Percentiles rank a stretch among this genome's conserved stretches.
Evolutionary conservation across 106 monocot genomes (phyloP).

Genomic region (Dendrobium officinale): DNA sequence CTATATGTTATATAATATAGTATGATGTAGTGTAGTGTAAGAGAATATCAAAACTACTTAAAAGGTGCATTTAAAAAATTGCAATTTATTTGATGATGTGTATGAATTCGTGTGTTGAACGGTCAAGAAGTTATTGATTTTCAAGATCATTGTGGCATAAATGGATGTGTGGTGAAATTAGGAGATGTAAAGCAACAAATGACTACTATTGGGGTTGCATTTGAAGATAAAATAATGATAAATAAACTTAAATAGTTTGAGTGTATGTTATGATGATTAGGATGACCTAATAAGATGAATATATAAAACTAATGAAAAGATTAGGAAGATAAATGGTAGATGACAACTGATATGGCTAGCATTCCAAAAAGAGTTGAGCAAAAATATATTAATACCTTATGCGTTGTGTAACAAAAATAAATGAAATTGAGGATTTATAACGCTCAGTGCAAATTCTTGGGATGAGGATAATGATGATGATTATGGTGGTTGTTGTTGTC

Average conservation of each 20-base stretch:
- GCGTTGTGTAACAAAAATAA: neutral
- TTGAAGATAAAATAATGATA: neutral
- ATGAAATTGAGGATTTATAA: neutral
- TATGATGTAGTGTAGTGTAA: too few species aligned
- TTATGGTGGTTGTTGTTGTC: neutral
- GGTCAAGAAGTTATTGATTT: neutral
- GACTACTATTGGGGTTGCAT: too few species aligned
- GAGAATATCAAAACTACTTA: too few species aligned
- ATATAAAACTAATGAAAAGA: neutral
- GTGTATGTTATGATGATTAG: neutral
- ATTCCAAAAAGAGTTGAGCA: neutral
- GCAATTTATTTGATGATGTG: neutral
- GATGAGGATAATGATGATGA: neutral
- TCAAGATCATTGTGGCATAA: neutral
- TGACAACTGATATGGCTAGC: neutral
- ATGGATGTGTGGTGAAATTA: too few species aligned
- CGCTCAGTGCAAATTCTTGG: neutral
- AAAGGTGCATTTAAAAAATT: neutral
- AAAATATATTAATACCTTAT: neutral
- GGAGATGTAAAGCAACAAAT: too few species aligned
- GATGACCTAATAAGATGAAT: neutral
- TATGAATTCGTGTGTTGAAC: neutral
- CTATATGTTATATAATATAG: too few species aligned
- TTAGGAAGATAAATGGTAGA: neutral
- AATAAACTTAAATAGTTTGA: neutral